Evolutionary conservation across 2,329 filamentous ascomycete species (phyloP), one percentile per base, ranked within the genome.

Genomic region (Phaeosphaeriaceae sp.): DNA sequence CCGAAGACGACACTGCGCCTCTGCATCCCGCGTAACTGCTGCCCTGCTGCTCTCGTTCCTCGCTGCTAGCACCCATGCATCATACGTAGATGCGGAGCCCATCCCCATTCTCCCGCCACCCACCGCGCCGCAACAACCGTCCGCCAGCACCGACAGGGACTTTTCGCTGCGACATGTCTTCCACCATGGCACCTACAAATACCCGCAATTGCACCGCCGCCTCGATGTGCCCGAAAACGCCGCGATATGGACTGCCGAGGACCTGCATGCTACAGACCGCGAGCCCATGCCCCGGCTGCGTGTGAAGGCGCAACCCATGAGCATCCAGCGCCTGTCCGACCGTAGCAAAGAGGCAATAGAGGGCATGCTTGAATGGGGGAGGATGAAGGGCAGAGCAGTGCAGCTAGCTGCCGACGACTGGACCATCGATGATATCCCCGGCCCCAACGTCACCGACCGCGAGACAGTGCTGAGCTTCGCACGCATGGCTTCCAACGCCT

Each of bases 401-500:
- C 83, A 86, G 20, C 83, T 96, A 45, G 87, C 89, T 13, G 84
- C 88, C 1, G 89, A 89, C 1, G 91, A 90, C 51, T 99, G 95
- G 95, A 89, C 89, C 0, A 80, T 91, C 64, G 94, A 98, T 66
- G 86, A 92, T 48, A 82, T 97, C 0, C 74, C 86, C 0, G 91
- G 89, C 0, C 95, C 95, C 1, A 89, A 98, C 76, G 81, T 96
- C 47, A 91, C 90, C 3, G 91, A 97, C 75, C 95, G 92, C 77
- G 85, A 90, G 59, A 97, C 92, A 0, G 84, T 99, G 13, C 74
- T 98, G 64, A 92, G 85, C 48, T 86, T 98, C 72, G 94, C 95
- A 0, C 88, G 90, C 67, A 96, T 98, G 88, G 90, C 93, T 0
- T 88, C 92, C 49, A 88, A 98, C 73, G 93, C 95, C 33, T 99